Evolutionary conservation across 495 filamentous ascomycete species (phyloP), one percentile per base, ranked within the genome.

Genomic region (Hypoxylon perforatum): DNA sequence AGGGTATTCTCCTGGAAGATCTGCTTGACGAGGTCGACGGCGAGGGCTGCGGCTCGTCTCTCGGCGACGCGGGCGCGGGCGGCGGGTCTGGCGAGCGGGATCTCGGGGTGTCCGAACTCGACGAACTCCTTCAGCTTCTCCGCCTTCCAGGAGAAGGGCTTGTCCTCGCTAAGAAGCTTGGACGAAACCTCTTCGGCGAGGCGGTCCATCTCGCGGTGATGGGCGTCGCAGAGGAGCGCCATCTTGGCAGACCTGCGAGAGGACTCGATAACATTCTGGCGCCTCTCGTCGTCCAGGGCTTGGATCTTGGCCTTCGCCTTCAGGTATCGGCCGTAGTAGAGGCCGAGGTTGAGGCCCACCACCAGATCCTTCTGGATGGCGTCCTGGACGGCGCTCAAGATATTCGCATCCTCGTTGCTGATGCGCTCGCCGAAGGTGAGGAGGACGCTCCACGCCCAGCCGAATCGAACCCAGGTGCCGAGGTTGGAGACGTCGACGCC

Each of bases 51-150:
- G 14, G 9, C 35, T 38, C 8, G 35, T n/a, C 35, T 38, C 28
- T 51, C 48, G 28, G 28, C 48, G 14, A 51, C 48, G n/a, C 28
- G 48, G 48, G 28, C 48, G 17, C 48, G 48, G 4, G 48, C 48
- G 1, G 48, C 5, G 1, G 25, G 28, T 1, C 2, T 18, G 17
- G 30, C 1, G 28, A 52, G n/a, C 2, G 15, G 48, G 12, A 38
- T 52, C 1, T 14, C 10, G n/a, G 14, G 14, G 12, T 52, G 7
- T 2, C 48, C 48, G 7, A 3, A 4, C 48, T 52, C 17, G 30
- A 52, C 22, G 17, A 52, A 52, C 5, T 15, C 4, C 5, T 15
- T 4, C 10, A 52, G 48, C 28, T 36, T 52, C 15, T 21, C n/a
- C 1, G 17, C 17, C 30, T 38, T 36, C 25, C 10, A 7, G 48